Base-by-base conservation (phyloP, 2,329 filamentous ascomycete species). In the Ceratocystis harringtonii region DNA sequence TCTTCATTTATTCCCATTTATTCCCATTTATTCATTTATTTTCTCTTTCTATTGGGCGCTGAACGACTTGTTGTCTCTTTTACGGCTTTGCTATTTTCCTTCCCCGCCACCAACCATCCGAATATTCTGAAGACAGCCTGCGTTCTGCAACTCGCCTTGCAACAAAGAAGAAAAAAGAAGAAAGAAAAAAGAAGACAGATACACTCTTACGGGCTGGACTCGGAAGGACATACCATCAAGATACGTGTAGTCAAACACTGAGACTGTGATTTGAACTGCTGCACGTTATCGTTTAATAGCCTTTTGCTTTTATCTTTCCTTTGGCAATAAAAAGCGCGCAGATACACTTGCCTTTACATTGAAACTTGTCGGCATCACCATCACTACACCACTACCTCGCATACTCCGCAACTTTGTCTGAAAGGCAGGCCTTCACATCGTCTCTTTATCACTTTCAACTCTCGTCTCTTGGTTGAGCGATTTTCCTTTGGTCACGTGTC, bases 141-240 rank as follows among this genome's bases (percentile, higher is more conserved):
- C 52, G 17, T 28, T 17, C 52, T 30, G 52, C 52, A 28, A 57
- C 52, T 28, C 52, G 52, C 52, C 52, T 57, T 57, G 15, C 12
- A 22, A 44, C 19, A 55, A 65, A 36, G 48, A 43, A 36, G 3
- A 62, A 48, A 48, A n/a, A 36, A 28, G 50, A 44, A 44, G 25
- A 41, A 50, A 48, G n/a, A 41, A 12, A 17, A 55, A 61, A 36
- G 36, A 43, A 22, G 22, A 62, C 7, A 60, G 28, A 61, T 45
- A 50, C 41, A 58, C 61, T 52, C 32, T 36, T 44, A 60, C 69
- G 69, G 68, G 69, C 69, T 69, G 69, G 69, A 69, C 69, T 69
- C 68, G 69, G 69, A 41, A 41, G 60, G 36, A 62, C 41, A 52
- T 12, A 25, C 43, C 10, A n/a, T 25, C 25, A 57, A 30, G 52